Conservation (phyloP, 306 rosid genomes). For the Gynostemma pentaphyllum region DNA sequence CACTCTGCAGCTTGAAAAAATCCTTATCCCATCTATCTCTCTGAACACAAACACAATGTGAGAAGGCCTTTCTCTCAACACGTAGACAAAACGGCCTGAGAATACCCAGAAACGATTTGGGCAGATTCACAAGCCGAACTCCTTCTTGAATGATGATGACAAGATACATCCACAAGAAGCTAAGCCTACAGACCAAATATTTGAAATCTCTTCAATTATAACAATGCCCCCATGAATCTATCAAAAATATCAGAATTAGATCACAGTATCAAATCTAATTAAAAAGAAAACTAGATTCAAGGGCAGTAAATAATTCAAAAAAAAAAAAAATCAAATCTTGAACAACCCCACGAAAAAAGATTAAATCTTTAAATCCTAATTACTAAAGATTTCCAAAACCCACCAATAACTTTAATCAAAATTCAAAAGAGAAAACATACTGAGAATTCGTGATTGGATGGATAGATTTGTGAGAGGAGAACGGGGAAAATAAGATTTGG, state of each 20-base stretch:
- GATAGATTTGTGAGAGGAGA: conserved; percentile 20
- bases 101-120: conserved; percentile 47
- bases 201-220: conserved; percentile 11
- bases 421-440: background rate
- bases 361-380: too few species aligned
- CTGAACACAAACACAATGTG: conserved; percentile 24
- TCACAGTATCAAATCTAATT: background rate
- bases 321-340: too few species aligned
- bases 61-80: conserved; percentile 15
- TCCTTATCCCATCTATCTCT: conserved; percentile 64
- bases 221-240: conserved; percentile 16
- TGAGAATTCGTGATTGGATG: conserved; percentile 6
- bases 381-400: background rate
- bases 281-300: background rate
- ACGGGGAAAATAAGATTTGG: conserved; percentile 7
- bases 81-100: conserved; percentile 32
- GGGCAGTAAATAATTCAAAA: background rate
- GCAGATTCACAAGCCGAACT: conserved; percentile 47
- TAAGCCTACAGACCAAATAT: conserved; percentile 6
- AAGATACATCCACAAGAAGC: conserved; percentile 56
- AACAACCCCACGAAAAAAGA: too few species aligned
- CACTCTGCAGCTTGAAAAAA: conserved; percentile 60
- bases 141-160: conserved; percentile 21
- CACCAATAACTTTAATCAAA: background rate
- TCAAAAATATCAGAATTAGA: conserved; percentile 1